Evolutionary conservation across 2,329 filamentous ascomycete species (phyloP), one percentile per base, ranked within the genome.

Genomic region (Colletotrichum lindemuthianum): DNA sequence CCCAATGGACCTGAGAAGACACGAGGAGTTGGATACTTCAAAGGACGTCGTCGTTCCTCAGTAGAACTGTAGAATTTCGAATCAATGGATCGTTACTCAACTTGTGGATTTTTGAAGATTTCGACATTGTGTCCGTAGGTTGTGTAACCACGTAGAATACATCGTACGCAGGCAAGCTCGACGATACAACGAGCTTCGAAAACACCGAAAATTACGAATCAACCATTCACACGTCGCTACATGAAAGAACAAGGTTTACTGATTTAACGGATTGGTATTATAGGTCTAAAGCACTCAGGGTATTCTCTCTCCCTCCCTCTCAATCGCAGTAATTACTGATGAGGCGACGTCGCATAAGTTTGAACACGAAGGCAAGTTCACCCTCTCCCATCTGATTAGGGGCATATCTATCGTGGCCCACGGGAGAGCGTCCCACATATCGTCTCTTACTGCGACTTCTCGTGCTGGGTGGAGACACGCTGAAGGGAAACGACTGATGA

Each of bases 391-490:
- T 65, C 59, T 52, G 50, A 63, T 57, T 65, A 60, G 43, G 58
- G 63, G 51, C 63, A 51, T 41, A 63, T 63, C 51, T 53, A 64
- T 52, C 44, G 47, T 24, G 63, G 63, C 63, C 63, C 40, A 43
- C 41, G 37, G 49, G 40, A 65, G 49, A 59, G 15, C 43, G 44
- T 65, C 63, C 59, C 24, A 50, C 49, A 49, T 40, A 37, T 16
- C 45, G 39, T 33, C 48, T 33, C 64, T 78, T 90, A 94, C 79
- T 88, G 84, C 71, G 88, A 91, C 86, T 94, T 95, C 85, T 96
- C 92, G 84, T 97, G 93, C 82, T 96, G 92, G 67, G 91, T 96
- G 59, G 92, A 95, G 70, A 96, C 92, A 80, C 93, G 91, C 84
- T 96, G 92, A 77, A 96, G 86, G 66, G 91, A 93, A 75, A 96